Base-by-base conservation (phyloP, 306 rosid genomes). In the Psophocarpus tetragonolobus region DNA sequence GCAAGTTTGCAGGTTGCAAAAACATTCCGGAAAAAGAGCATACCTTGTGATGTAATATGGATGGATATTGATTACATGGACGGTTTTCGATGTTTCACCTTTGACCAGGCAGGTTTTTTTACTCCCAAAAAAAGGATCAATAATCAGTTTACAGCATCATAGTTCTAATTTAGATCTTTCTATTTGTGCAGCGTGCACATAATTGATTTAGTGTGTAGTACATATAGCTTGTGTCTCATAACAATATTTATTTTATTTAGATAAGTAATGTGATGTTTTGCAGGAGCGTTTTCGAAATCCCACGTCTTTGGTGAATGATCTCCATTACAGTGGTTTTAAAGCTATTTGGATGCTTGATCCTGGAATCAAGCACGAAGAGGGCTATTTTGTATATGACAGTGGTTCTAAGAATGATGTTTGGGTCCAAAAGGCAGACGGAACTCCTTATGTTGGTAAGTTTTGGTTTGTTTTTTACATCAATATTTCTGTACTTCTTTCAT, bases 311-410 rank as follows among this genome's bases (percentile, higher is more conserved):
- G 93, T 63, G 32, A 71, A 78, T 62, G 86, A 76, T 77, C 97
- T 94, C 68, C 92, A 87, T 78, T 65, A 84, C 65, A 83, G 81
- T 76, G 97, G 98, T 83, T 90, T 92, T 82, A 94, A 89, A 82
- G 98, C 96, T 77, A 84, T 94, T 83, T 94, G 97, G 97, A 94
- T 92, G 96, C 97, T 94, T 64, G 97, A 92, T 77, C 97, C 98
- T 30, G 96, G 98, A 79, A 92, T 94, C 82, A 94, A 94, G 82
- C 74, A 63, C 41, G 98, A 94, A 76, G 90, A 89, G 58, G 92
- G 94, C 74, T 94, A 92, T 82, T 89, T 84, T 81, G 89, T 83
- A 75, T 94, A 89, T 75, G 98, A 90, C 56, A 84, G 80, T 80
- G 97, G 98, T 50, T 94, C 90, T 53, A 54, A 83, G 75, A 82